A percentile compares a stretch with the other conserved stretches of the same genome.
Conservation (phyloP, 2,329 filamentous ascomycete genomes). For the Diaporthe batatas region DNA sequence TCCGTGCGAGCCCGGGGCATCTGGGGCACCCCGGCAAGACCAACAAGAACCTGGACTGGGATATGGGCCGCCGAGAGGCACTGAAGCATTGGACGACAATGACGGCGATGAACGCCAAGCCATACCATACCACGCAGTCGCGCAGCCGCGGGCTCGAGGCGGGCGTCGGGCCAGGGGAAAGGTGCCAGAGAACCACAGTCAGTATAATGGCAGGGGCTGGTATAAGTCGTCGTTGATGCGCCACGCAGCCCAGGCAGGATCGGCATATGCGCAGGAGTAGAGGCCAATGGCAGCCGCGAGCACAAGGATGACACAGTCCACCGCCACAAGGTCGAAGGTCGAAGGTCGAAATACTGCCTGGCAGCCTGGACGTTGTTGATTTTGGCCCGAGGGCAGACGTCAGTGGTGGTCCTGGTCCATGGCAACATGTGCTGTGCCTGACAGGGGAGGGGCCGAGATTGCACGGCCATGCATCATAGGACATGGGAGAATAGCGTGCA, state of each 20-base stretch:
- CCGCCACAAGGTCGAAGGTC: neutral
- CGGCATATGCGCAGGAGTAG: conserved; percentile 4
- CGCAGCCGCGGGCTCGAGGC: neutral
- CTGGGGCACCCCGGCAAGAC: neutral
- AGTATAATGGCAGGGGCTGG: conserved; percentile 18
- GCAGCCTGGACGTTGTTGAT: no score
- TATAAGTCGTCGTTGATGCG: conserved; percentile 27
- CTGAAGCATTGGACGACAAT: neutral
- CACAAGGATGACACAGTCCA: conserved; percentile 10
- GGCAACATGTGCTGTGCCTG: conserved; percentile 16
- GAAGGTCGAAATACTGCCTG: no score
- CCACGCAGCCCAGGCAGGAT: conserved; percentile 16
- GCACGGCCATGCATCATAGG: neutral
- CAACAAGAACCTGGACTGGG: conserved; percentile 6
- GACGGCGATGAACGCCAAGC: conserved; percentile 8
- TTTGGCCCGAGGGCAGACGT: neutral
- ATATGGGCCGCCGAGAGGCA: conserved; percentile 8
- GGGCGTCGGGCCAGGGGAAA: neutral
- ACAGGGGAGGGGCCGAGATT: neutral
- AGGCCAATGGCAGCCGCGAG: neutral
- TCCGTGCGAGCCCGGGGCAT: neutral
- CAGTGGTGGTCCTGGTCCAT: neutral
- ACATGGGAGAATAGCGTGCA: neutral
- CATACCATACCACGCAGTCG: no score
- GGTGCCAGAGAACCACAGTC: neutral